phyloP scores from a whole-genome alignment of 2,329 filamentous ascomycete species.

The Fusarium devonianum region DNA sequence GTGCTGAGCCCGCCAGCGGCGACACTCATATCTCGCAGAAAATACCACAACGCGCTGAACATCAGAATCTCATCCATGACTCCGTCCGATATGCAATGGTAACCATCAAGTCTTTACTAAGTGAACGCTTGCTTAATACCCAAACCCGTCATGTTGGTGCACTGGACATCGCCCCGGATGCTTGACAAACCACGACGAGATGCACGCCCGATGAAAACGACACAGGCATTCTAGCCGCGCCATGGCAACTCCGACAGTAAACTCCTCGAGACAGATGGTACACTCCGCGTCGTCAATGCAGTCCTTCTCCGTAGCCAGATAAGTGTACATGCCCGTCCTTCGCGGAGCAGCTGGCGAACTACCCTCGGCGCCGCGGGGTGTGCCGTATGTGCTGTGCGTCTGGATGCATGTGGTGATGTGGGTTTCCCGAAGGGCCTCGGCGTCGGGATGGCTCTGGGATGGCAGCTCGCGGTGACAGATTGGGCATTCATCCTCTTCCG shows the following conservation, averaged over 20 bases:
- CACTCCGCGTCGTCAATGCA: conserved; percentile 73
- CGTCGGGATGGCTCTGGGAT: conserved; percentile 59
- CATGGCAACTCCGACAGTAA: conserved; percentile 68
- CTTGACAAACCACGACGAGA: conserved; percentile 67
- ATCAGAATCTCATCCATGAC: conserved; percentile 17
- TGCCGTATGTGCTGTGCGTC: conserved; percentile 59
- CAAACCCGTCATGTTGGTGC: conserved; percentile 69
- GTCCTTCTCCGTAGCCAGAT: conserved; percentile 71
- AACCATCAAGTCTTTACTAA: conserved; percentile 6
- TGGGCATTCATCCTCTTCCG: conserved; percentile 81
- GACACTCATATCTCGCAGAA: conserved; percentile 30
- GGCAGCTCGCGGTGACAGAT: conserved; percentile 78
- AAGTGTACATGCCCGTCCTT: conserved; percentile 68
- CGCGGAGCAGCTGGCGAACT: conserved; percentile 49
- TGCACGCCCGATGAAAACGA: conserved; percentile 68
- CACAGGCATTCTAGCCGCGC: conserved; percentile 72
- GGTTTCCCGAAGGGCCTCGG: conserved; percentile 61
- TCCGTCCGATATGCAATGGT: conserved; percentile 35
- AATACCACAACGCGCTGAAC: conserved; percentile 29
- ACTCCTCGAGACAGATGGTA: conserved; percentile 73
- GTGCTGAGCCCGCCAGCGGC: conserved; percentile 20
- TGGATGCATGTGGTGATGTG: conserved; percentile 67
- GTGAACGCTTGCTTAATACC: conserved; percentile 48
- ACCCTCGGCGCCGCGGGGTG: conserved; percentile 41
- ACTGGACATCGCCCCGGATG: conserved; percentile 71